These are phyloP conservation scores for Dryas drummondii DNA, from an alignment of 306 rosid species.

Conservation along the genomic window DNA sequence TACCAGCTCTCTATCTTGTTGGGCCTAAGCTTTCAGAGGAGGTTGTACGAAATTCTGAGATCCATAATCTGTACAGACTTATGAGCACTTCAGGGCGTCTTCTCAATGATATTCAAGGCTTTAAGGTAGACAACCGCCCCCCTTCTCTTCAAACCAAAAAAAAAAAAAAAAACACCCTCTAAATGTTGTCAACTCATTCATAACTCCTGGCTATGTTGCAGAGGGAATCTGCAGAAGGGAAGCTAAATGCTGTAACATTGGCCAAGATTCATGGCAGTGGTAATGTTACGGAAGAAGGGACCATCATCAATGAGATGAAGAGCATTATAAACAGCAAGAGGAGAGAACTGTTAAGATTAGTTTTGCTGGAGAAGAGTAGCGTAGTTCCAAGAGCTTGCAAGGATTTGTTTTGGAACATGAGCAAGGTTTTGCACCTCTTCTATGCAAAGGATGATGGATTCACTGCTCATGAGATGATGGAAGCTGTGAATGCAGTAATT, in stretches of 20 bases:
- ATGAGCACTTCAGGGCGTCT: slow-evolving; percentile 71
- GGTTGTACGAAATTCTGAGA: slow-evolving; percentile 38
- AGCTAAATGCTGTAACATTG: slow-evolving; percentile 58
- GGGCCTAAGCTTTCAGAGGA: slow-evolving; percentile 70
- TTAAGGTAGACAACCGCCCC: slow-evolving; percentile 44
- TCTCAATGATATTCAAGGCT: slow-evolving; percentile 63
- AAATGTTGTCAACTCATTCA: slow-evolving; percentile 16
- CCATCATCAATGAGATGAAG: slow-evolving; percentile 39
- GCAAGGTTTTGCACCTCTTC: slow-evolving; percentile 53
- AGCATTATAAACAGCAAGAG: slow-evolving; percentile 34
- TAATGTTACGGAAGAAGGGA: slow-evolving; percentile 39
- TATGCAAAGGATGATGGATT: slow-evolving; percentile 79
- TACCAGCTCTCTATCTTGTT: slow-evolving; percentile 67
- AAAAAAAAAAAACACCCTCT: neutral
- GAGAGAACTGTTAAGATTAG: slow-evolving; percentile 61
- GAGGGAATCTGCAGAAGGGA: slow-evolving; percentile 84
- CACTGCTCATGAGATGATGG: slow-evolving; percentile 54
- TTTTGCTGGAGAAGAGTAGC: slow-evolving; percentile 59
- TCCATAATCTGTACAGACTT: slow-evolving; percentile 45
- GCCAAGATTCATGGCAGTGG: slow-evolving; percentile 38
- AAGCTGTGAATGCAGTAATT: slow-evolving; percentile 43
- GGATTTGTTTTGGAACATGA: slow-evolving; percentile 84
- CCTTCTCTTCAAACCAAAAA: neutral
- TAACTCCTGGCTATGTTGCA: slow-evolving; percentile 31
- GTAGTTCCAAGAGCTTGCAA: slow-evolving; percentile 77